Conservation (phyloP, 805 yeast genomes). For the Teunomyces pallodes region DNA sequence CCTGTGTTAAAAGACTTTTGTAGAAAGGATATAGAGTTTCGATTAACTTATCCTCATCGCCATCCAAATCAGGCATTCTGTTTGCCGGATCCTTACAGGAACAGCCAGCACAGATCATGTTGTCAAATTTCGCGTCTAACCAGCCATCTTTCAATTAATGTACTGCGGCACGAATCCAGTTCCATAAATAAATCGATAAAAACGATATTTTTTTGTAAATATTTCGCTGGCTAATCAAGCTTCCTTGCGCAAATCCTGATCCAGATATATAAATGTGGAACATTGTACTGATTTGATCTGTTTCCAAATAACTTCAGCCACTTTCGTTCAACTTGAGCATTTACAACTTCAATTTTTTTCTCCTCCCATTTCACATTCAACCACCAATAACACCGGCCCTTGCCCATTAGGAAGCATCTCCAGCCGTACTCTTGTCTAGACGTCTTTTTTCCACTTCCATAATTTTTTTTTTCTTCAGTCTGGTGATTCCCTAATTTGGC, state of each 20-base stretch:
- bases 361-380: no score
- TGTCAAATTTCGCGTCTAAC: background rate
- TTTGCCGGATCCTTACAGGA: background rate
- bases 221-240: slow-evolving; percentile 1
- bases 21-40: no score
- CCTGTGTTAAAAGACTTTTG: no score
- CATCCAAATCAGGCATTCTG: no score
- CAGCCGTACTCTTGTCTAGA: background rate
- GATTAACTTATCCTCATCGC: no score
- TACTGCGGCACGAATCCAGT: background rate
- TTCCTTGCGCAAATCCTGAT: slow-evolving; percentile 1
- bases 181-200: background rate
- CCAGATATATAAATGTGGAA: slow-evolving; percentile 1
- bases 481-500: background rate
- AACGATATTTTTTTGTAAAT: background rate
- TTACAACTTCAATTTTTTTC: background rate
- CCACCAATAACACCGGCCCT: no score
- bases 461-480: background rate
- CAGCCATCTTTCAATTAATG: background rate
- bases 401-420: background rate
- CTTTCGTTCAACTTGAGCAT: background rate
- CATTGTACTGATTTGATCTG: slow-evolving; percentile 2
- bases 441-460: background rate
- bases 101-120: slow-evolving; percentile 1
- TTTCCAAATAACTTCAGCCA: background rate